phyloP scores from a whole-genome alignment of 2,329 filamentous ascomycete genomes.

The Capronia americana region DNA sequence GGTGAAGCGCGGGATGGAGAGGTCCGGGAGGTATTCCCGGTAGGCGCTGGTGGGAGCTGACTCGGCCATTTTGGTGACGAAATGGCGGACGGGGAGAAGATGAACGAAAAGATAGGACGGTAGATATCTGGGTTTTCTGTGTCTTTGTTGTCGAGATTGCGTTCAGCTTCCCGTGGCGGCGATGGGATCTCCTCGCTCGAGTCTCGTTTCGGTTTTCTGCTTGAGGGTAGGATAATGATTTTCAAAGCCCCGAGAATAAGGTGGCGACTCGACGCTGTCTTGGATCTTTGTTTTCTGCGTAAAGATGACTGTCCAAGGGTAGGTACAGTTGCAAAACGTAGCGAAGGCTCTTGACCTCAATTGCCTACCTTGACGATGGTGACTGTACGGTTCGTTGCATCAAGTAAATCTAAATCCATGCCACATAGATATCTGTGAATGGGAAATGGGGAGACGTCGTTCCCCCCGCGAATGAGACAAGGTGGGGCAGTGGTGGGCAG shows the following conservation, averaged over 20 bases:
- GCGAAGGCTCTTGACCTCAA: neutral
- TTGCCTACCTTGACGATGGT: neutral
- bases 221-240: neutral
- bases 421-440: neutral
- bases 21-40: conserved; percentile 67
- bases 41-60: conserved; percentile 47
- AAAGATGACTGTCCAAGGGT: neutral
- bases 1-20: conserved; percentile 66
- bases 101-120: neutral
- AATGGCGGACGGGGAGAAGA: neutral
- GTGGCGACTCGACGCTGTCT: neutral
- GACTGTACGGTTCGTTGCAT: neutral
- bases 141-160: neutral
- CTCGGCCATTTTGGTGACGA: conserved; percentile 23
- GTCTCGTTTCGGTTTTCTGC: neutral
- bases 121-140: neutral
- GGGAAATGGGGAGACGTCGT: neutral
- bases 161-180: neutral
- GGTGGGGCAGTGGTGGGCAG: conserved; percentile 10
- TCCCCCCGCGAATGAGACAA: conserved; percentile 12
- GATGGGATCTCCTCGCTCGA: neutral
- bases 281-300: neutral
- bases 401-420: neutral
- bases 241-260: neutral
- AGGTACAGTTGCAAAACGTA: neutral